Evolutionary conservation across 2,329 filamentous ascomycete species (phyloP).

Genomic region (Botryotinia calthae): DNA sequence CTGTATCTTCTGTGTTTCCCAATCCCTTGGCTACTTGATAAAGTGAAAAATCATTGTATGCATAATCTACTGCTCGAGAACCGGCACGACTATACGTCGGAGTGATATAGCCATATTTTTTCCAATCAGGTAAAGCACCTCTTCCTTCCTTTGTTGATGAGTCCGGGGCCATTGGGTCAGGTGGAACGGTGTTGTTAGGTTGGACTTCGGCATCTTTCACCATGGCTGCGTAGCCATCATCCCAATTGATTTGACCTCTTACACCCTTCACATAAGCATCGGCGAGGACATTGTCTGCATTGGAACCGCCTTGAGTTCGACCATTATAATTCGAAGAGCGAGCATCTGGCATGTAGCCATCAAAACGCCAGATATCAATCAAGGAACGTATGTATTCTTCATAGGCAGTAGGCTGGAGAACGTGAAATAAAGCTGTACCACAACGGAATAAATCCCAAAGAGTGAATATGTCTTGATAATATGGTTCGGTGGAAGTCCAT

Average conservation of each 20-base stretch:
- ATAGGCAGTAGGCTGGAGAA: conserved; percentile 61
- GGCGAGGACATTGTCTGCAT: conserved; percentile 69
- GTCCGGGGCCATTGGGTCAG: conserved; percentile 51
- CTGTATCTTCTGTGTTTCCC: conserved; percentile 38
- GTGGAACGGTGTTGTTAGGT: conserved; percentile 58
- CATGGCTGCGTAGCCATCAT: conserved; percentile 61
- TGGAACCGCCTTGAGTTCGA: conserved; percentile 66
- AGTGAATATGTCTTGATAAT: conserved; percentile 70
- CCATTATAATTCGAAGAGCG: conserved; percentile 69
- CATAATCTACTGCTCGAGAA: conserved; percentile 64
- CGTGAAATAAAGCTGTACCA: conserved; percentile 61
- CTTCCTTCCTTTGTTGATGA: conserved; percentile 66
- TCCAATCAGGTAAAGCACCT: conserved; percentile 68
- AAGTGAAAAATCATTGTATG: conserved; percentile 65
- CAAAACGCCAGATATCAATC: conserved; percentile 65
- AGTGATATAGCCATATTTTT: conserved; percentile 62
- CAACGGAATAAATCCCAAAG: conserved; percentile 65
- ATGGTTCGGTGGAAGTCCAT: conserved; percentile 64
- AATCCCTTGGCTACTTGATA: conserved; percentile 55
- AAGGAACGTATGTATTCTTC: conserved; percentile 65
- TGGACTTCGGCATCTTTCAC: conserved; percentile 63
- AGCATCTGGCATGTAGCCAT: conserved; percentile 63
- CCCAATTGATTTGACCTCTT: conserved; percentile 59
- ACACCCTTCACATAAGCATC: conserved; percentile 71
- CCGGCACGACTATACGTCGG: conserved; percentile 59